phyloP scores from a whole-genome alignment of 192 early-diverging fungal species.

The Glomus cerebriforme region DNA sequence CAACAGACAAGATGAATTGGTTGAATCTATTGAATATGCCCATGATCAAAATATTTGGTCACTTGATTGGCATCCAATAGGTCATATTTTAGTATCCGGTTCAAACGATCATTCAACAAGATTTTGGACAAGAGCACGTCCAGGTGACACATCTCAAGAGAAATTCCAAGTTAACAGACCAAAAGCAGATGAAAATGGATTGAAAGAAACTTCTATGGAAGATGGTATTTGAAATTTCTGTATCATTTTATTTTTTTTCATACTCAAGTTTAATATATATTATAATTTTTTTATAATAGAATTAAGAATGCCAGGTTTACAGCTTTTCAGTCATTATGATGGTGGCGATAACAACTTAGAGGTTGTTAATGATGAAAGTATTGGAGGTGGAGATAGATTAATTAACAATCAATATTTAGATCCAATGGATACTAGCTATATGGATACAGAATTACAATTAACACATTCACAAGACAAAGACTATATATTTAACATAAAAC shows the following conservation, averaged over 20 bases:
- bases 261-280: not conserved
- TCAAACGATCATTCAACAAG: slow-evolving; percentile 96
- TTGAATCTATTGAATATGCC: slow-evolving; percentile 64
- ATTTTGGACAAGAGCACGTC: slow-evolving; percentile 93
- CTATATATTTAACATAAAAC: too few species aligned
- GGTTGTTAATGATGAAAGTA: not conserved
- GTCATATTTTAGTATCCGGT: slow-evolving; percentile 91
- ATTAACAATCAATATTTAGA: too few species aligned
- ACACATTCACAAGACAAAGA: not conserved
- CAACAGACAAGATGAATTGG: slow-evolving; percentile 24
- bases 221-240: slow-evolving; percentile 2
- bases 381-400: not conserved
- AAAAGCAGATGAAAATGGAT: slow-evolving; percentile 48
- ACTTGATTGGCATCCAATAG: slow-evolving; percentile 95
- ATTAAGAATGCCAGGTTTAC: not conserved
- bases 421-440: too few species aligned
- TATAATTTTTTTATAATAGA: not conserved
- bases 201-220: slow-evolving; percentile 34
- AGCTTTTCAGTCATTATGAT: not conserved
- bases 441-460: not conserved
- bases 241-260: not conserved
- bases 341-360: not conserved
- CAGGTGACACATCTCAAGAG: slow-evolving; percentile 66
- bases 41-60: slow-evolving; percentile 93
- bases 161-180: slow-evolving; percentile 58